phyloP scores from a whole-genome alignment of 208 protist genomes.

The Trypanosoma caninum region DNA sequence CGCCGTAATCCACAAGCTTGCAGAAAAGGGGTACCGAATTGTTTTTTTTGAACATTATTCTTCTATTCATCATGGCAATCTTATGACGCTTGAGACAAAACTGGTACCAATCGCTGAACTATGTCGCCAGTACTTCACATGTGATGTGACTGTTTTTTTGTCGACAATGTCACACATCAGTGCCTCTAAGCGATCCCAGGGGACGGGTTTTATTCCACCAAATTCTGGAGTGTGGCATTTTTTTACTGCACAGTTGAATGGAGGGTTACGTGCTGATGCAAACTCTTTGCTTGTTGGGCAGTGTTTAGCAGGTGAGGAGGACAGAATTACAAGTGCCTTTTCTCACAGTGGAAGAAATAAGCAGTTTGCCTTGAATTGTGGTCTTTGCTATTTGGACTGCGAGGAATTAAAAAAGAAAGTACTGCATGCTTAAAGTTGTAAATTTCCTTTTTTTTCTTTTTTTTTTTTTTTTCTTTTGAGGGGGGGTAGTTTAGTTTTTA shows the following conservation, averaged over 20 bases:
- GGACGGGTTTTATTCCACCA: slow-evolving; percentile 44
- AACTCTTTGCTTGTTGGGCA: slow-evolving; percentile 53
- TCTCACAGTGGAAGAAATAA: slow-evolving; percentile 7
- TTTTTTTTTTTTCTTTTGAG: no score
- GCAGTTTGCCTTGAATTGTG: slow-evolving; percentile 25
- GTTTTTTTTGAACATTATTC: slow-evolving; percentile 82
- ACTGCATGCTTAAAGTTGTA: slow-evolving; percentile 8
- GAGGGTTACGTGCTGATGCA: slow-evolving; percentile 53
- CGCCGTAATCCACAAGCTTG: slow-evolving; percentile 27
- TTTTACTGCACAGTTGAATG: slow-evolving; percentile 64
- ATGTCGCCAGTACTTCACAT: slow-evolving; percentile 28
- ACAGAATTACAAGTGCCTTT: background rate
- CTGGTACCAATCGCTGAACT: slow-evolving; percentile 44
- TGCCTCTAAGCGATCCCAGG: slow-evolving; percentile 29
- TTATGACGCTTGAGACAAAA: slow-evolving; percentile 30
- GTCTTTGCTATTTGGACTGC: slow-evolving; percentile 19
- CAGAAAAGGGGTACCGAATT: slow-evolving; percentile 62
- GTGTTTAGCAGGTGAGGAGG: background rate
- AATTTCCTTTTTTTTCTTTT: background rate
- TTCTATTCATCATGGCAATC: slow-evolving; percentile 70
- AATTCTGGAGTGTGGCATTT: slow-evolving; percentile 56
- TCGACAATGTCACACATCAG: slow-evolving; percentile 74
- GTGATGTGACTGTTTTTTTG: slow-evolving; percentile 58
- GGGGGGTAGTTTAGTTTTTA: no score
- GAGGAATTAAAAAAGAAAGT: slow-evolving; percentile 13